A percentile compares a stretch with the other conserved stretches of the same genome.
phyloP scores from a whole-genome alignment of 257 asterid species.

The Petunia axillaris region DNA sequence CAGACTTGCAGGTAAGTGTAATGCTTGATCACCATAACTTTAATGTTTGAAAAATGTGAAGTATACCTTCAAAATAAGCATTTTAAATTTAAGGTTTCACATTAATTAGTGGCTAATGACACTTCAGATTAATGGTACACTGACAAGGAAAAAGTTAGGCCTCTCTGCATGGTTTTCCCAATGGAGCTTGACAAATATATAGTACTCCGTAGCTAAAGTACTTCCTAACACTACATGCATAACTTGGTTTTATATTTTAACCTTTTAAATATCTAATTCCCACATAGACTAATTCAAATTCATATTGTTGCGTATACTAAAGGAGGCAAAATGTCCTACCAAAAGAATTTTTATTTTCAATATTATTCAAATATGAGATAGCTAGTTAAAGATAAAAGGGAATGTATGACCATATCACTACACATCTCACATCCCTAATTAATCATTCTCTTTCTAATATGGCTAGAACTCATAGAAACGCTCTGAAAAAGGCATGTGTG shows the following conservation, averaged over 20 bases:
- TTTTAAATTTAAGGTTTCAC: background rate
- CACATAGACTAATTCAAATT: no score
- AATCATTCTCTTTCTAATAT: no score
- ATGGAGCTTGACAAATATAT: background rate
- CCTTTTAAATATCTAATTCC: no score
- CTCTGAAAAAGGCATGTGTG: no score
- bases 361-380: no score
- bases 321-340: no score
- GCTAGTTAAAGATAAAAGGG: no score
- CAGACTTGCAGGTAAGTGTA: background rate
- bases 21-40: conserved; percentile 14
- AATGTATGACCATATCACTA: no score
- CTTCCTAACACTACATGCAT: background rate
- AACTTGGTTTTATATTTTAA: background rate
- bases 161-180: background rate
- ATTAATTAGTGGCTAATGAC: conserved; percentile 23
- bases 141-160: background rate
- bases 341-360: no score
- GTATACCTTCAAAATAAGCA: background rate
- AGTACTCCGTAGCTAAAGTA: background rate
- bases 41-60: background rate
- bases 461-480: no score
- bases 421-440: no score
- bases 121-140: conserved; percentile 7
- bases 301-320: no score